Conservation (phyloP, 2,329 filamentous ascomycete genomes). For the Falciphora oryzae region DNA sequence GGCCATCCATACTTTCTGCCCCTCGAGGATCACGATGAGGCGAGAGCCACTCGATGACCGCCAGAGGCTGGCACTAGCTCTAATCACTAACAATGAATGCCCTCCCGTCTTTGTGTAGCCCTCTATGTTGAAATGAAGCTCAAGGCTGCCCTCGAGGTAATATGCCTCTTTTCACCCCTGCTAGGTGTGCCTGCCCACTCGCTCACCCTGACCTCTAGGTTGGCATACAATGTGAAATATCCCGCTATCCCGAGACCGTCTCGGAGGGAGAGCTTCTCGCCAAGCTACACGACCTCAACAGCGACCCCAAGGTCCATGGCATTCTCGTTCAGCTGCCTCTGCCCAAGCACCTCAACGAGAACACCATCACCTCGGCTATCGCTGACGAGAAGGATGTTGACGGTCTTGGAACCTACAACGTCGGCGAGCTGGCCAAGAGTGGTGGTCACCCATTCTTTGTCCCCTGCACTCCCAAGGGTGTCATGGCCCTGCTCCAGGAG, state of each 20-base stretch:
- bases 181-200: too few species aligned
- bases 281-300: constrained; percentile 75
- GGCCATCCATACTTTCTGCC: not conserved
- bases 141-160: constrained; percentile 88
- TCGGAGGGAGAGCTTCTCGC: constrained; percentile 82
- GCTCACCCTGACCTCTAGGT: constrained; percentile 48
- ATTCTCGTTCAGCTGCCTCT: constrained; percentile 92
- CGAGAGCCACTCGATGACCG: not conserved
- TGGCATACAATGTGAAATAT: constrained; percentile 80
- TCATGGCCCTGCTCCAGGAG: constrained; percentile 87
- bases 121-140: constrained; percentile 99
- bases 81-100: not conserved
- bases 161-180: constrained; percentile 15
- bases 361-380: constrained; percentile 83
- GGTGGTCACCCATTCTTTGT: constrained; percentile 85
- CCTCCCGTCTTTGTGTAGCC: constrained; percentile 42
- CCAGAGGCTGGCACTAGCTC: not conserved
- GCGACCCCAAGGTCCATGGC: constrained; percentile 79
- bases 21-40: not conserved
- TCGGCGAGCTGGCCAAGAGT: constrained; percentile 93
- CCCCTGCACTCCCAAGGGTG: constrained; percentile 94
- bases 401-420: constrained; percentile 89
- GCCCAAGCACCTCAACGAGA: constrained; percentile 84
- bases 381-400: constrained; percentile 95
- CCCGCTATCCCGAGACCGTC: constrained; percentile 77